These are phyloP conservation scores for Smittium culicis DNA, from an alignment of 371 early-diverging fungal genomes.

Conservation along the genomic window DNA sequence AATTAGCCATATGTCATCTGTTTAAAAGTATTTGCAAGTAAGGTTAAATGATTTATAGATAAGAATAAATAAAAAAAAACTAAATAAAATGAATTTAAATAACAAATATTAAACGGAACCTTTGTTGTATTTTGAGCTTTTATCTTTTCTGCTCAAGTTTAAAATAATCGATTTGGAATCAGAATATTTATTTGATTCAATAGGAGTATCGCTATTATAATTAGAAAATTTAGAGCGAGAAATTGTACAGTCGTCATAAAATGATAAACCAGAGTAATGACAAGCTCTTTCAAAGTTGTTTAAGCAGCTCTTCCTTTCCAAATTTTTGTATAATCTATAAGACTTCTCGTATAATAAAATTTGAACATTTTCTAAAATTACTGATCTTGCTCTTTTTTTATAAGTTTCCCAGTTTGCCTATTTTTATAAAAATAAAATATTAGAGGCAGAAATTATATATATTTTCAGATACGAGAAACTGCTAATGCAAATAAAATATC, in stretches of 20 bases:
- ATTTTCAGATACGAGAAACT: too few species aligned
- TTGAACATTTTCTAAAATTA: not conserved
- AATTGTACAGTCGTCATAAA: conserved; percentile 24
- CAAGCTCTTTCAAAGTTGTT: conserved; percentile 15
- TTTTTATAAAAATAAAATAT: not conserved
- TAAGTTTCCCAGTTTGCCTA: not conserved
- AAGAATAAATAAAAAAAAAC: too few species aligned
- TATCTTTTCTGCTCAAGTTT: conserved; percentile 23
- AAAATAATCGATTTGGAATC: conserved; percentile 18
- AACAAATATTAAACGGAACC: conserved; percentile 4
- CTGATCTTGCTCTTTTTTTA: not conserved
- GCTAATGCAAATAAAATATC: not conserved
- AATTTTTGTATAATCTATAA: not conserved
- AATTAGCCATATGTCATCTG: conserved; percentile 31
- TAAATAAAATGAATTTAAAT: too few species aligned
- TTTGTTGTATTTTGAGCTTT: conserved; percentile 20
- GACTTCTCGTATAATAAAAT: not conserved
- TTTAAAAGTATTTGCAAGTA: too few species aligned
- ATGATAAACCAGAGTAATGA: conserved; percentile 22
- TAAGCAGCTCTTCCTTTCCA: not conserved
- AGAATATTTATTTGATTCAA: too few species aligned
- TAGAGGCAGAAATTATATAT: too few species aligned
- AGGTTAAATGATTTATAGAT: too few species aligned
- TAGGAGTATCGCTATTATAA: conserved; percentile 11
- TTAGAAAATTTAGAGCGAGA: conserved; percentile 19